Evolutionary conservation across 176 grass and related monocot genomes (phyloP).

Genomic region (Alopecurus myosuroides): DNA sequence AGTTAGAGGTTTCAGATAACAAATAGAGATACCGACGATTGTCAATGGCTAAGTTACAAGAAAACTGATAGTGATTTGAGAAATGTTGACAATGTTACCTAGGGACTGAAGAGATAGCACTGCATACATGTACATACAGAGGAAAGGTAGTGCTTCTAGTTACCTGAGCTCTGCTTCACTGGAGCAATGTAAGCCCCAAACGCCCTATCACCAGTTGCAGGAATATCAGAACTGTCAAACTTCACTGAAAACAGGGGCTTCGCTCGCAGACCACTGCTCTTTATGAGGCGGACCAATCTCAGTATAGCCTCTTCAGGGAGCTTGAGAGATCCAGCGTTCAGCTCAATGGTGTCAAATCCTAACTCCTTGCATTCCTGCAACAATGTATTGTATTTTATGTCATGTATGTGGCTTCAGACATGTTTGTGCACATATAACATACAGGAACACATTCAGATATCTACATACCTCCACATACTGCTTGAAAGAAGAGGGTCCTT

Average conservation of each 20-base stretch:
- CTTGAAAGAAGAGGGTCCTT: constrained; percentile 77
- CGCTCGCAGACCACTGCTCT: constrained; percentile 47
- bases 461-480: constrained; percentile 71
- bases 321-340: constrained; percentile 80
- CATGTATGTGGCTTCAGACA: background rate
- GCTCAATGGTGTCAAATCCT: constrained; percentile 89
- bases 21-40: background rate
- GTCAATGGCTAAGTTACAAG: background rate
- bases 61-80: background rate
- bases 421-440: background rate
- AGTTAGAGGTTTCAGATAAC: background rate
- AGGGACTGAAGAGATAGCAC: background rate
- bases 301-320: constrained; percentile 79
- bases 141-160: background rate
- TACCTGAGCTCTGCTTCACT: constrained; percentile 50
- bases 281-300: constrained; percentile 74
- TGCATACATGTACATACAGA: background rate
- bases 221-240: constrained; percentile 84
- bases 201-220: constrained; percentile 56
- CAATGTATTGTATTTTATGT: background rate
- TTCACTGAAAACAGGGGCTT: constrained; percentile 80
- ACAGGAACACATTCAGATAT: background rate
- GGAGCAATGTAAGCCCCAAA: constrained; percentile 76
- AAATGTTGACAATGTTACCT: background rate
- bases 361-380: constrained; percentile 78